These are phyloP conservation scores for Rhizopus arrhizus DNA, from an alignment of 371 early-diverging fungal species.

Conservation along the genomic window DNA sequence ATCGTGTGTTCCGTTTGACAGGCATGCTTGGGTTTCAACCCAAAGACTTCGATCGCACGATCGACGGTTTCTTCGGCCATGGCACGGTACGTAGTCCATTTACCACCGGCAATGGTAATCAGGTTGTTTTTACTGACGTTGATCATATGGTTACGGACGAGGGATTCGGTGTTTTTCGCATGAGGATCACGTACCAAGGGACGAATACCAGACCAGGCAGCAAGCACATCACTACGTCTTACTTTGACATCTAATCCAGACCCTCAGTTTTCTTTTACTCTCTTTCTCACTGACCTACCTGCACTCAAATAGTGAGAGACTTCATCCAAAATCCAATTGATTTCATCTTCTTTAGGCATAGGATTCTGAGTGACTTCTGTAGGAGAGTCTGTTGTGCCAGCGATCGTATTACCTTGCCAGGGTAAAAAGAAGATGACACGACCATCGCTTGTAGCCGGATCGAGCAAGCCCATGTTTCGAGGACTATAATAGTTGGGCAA, in stretches of 20 bases:
- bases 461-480: constrained; percentile 95
- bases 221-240: constrained; percentile 92
- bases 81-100: constrained; percentile 99
- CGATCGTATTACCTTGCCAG: constrained; percentile 97
- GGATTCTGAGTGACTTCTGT: constrained; percentile 82
- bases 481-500: constrained; percentile 95
- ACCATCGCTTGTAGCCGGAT: constrained; percentile 96
- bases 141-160: constrained; percentile 98
- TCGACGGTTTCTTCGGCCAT: constrained; percentile 99
- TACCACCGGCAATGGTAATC: constrained; percentile 98
- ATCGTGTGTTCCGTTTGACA: constrained; percentile 77
- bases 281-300: constrained; percentile 33
- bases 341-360: constrained; percentile 91
- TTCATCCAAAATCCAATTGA: constrained; percentile 95
- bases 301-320: constrained; percentile 86
- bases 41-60: constrained; percentile 78
- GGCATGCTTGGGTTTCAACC: constrained; percentile 51
- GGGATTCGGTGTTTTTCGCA: constrained; percentile 87
- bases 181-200: constrained; percentile 97
- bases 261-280: no score
- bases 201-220: constrained; percentile 99
- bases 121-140: constrained; percentile 82
- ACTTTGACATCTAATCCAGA: constrained; percentile 75
- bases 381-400: constrained; percentile 98
- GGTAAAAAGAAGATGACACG: constrained; percentile 99